These are phyloP conservation scores for Leptosphaerulina australis DNA, from an alignment of 2,329 filamentous ascomycete species.

Conservation along the genomic window DNA sequence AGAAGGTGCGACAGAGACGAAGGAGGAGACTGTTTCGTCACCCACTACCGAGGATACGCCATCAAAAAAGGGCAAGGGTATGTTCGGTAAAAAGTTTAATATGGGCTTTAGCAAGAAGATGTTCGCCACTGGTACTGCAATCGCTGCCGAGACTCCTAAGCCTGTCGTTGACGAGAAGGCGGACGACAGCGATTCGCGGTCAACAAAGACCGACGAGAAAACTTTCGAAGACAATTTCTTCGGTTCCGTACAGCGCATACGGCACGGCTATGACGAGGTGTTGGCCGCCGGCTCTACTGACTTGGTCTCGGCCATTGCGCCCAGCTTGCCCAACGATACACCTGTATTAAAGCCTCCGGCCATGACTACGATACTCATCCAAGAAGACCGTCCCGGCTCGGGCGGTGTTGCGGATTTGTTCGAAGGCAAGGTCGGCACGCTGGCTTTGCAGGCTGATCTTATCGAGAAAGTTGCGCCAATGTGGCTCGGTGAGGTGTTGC, in stretches of 20 bases:
- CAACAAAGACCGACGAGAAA: slow-evolving; percentile 68
- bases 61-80: slow-evolving; percentile 62
- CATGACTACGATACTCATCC: slow-evolving; percentile 67
- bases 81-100: slow-evolving; percentile 85
- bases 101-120: slow-evolving; percentile 85
- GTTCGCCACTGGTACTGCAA: slow-evolving; percentile 66
- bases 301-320: slow-evolving; percentile 69
- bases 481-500: slow-evolving; percentile 88
- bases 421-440: slow-evolving; percentile 79
- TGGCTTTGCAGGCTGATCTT: slow-evolving; percentile 77
- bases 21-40: slow-evolving; percentile 43
- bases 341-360: slow-evolving; percentile 75
- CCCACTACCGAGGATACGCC: slow-evolving; percentile 50
- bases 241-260: slow-evolving; percentile 74
- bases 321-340: slow-evolving; percentile 74
- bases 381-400: slow-evolving; percentile 67
- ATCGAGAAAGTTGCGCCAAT: slow-evolving; percentile 86
- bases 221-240: slow-evolving; percentile 76
- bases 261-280: slow-evolving; percentile 73
- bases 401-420: slow-evolving; percentile 82
- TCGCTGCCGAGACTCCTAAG: slow-evolving; percentile 68
- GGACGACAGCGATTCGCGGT: slow-evolving; percentile 65
- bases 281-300: slow-evolving; percentile 57
- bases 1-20: slow-evolving; percentile 37
- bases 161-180: slow-evolving; percentile 76